These are phyloP conservation scores for Suhomyces kunorum DNA, from an alignment of 1,139 yeast genomes.

Conservation along the genomic window DNA sequence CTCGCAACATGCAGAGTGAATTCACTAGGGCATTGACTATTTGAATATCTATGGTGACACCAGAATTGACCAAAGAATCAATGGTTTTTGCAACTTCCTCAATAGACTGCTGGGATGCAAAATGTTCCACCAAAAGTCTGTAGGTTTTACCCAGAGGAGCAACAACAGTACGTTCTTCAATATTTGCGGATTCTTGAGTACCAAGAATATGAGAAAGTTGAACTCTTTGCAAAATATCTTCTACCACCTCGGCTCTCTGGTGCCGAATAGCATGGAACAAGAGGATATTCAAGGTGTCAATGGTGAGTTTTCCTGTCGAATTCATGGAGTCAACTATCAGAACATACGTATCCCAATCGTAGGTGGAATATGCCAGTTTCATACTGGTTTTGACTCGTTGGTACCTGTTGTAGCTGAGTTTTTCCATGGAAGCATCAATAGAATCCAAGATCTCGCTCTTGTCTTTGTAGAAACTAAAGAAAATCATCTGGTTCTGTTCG, in stretches of 20 bases:
- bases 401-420: neutral
- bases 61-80: neutral
- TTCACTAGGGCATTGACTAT: constrained; percentile 22
- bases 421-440: constrained; percentile 10
- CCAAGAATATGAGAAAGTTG: neutral
- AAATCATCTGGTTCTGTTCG: constrained; percentile 35
- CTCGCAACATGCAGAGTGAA: constrained; percentile 13
- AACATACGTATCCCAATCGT: constrained; percentile 24
- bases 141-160: constrained; percentile 8
- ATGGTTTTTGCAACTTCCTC: neutral
- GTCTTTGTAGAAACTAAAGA: constrained; percentile 36
- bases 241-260: constrained; percentile 14
- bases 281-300: constrained; percentile 25
- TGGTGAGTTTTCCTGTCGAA: neutral
- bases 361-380: constrained; percentile 14
- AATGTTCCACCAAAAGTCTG: constrained; percentile 10
- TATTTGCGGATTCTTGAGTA: neutral
- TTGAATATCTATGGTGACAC: constrained; percentile 19
- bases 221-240: constrained; percentile 16
- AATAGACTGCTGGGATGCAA: neutral
- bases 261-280: constrained; percentile 32
- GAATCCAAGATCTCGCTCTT: constrained; percentile 20
- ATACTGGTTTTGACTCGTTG: neutral
- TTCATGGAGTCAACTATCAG: constrained; percentile 15
- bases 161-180: no score